Evolutionary conservation across 1,284 basidiomycete species (phyloP).

Genomic region (Cystobasidium pallidum): DNA sequence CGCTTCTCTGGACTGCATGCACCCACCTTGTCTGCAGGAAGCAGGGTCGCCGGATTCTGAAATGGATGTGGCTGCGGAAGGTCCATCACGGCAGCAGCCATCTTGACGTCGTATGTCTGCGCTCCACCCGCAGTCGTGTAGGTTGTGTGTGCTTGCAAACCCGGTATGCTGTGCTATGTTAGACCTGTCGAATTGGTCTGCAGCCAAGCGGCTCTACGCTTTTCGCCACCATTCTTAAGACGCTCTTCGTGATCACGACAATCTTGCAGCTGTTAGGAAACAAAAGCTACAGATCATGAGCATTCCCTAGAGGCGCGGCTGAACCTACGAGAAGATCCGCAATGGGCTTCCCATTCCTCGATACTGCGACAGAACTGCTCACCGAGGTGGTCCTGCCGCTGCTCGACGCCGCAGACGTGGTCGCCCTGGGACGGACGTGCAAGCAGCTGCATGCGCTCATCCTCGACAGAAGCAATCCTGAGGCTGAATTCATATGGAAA

Average conservation of each 20-base stretch:
- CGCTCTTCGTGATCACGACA: background rate
- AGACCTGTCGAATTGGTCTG: background rate
- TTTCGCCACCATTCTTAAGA: background rate
- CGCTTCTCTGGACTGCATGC: too few relatives aligned
- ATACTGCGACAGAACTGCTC: conserved; percentile 43
- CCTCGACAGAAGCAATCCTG: conserved; percentile 16
- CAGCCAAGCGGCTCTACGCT: background rate
- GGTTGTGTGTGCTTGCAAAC: background rate
- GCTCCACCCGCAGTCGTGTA: background rate
- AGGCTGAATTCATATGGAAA: conserved; percentile 41
- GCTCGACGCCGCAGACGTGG: conserved; percentile 39
- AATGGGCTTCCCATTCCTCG: conserved; percentile 36
- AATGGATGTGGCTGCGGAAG: conserved; percentile 16
- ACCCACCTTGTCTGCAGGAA: conserved; percentile 38
- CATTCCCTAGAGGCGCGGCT: too few relatives aligned
- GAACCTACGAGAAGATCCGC: background rate
- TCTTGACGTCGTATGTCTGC: background rate
- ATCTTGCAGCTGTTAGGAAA: too few relatives aligned
- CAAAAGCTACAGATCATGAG: too few relatives aligned
- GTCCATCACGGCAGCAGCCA: conserved; percentile 28
- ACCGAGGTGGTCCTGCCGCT: conserved; percentile 44
- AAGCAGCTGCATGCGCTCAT: conserved; percentile 45
- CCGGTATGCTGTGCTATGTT: too few relatives aligned
- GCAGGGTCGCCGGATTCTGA: conserved; percentile 4
- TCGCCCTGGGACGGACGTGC: conserved; percentile 42